Evolutionary conservation across 2,329 filamentous ascomycete genomes (phyloP), one percentile per base, ranked within the genome.

Genomic region (Xylaria digitata): DNA sequence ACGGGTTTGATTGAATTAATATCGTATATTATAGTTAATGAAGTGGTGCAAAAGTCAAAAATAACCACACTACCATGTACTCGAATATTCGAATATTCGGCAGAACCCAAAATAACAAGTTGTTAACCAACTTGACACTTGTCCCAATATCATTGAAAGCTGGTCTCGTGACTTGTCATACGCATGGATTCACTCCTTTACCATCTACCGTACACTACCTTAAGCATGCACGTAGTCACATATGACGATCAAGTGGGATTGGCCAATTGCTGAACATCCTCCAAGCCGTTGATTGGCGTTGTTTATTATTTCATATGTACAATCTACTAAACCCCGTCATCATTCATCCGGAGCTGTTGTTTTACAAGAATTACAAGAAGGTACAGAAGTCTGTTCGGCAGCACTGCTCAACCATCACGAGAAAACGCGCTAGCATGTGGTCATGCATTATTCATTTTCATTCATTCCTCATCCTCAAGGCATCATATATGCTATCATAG

Each of bases 381-480:
- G 13, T 8, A 43, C 8, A 23, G 49, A 55, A 46, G 23, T 21
- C 9, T 32, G n/a, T 26, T 26, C 21, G 19, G 21, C 46, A 54
- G 37, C 40, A 55, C 15, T 45, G 11, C 8, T 23, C 32, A 11
- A 5, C 8, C 43, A 56, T 65, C 61, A 61, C 49, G n/a, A 45
- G 17, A 42, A 58, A 54, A 23, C 46, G 40, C 9, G 17, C 21
- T 17, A 58, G 23, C n/a, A 48, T 34, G 6, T 55, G 49, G 32
- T 70, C 58, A 58, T 67, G 45, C 63, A 65, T 69, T 57, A 65
- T 63, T 71, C 69, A 54, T 71, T 65, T 66, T 65, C 64, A 69
- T 71, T 71, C 69, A 66, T 71, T 61, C 57, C 48, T 42, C 46
- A 45, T 50, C 50, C 55, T 57, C 50, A 59, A 63, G 54, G 57